Evolutionary conservation across 805 yeast species (phyloP).

Genomic region (Saccharomyces mikatae): DNA sequence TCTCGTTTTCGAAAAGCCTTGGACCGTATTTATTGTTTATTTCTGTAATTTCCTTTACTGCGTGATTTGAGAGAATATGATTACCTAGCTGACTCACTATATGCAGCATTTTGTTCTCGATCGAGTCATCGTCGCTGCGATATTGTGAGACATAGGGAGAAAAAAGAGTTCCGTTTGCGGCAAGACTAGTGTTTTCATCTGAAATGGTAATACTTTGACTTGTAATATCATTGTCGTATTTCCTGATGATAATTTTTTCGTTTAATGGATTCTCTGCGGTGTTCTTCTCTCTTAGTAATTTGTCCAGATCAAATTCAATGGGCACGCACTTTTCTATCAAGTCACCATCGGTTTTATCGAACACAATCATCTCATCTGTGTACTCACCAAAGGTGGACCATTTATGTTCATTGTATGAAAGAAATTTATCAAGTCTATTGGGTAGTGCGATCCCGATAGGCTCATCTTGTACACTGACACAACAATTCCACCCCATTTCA

Average conservation of each 20-base stretch:
- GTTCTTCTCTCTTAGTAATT: conserved; percentile 18
- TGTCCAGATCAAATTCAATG: conserved; percentile 18
- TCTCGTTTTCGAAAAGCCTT: conserved; percentile 45
- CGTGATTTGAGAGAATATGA: conserved; percentile 43
- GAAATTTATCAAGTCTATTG: conserved; percentile 24
- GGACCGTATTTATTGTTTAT: conserved; percentile 44
- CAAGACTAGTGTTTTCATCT: background rate
- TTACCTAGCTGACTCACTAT: conserved; percentile 50
- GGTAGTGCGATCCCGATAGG: conserved; percentile 41
- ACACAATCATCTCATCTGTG: conserved; percentile 15
- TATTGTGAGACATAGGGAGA: background rate
- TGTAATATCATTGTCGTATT: background rate
- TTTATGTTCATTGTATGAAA: conserved; percentile 22
- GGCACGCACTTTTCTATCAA: conserved; percentile 9
- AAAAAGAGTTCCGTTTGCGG: background rate
- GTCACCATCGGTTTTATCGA: conserved; percentile 11
- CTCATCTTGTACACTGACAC: conserved; percentile 35
- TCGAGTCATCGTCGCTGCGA: conserved; percentile 22
- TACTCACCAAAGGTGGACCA: conserved; percentile 15
- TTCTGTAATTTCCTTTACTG: conserved; percentile 48
- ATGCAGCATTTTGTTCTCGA: conserved; percentile 25
- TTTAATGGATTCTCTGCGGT: conserved; percentile 20
- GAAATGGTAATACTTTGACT: background rate
- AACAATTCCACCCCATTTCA: conserved; percentile 66
- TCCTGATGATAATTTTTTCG: conserved; percentile 2